Base-by-base conservation (phyloP, 2,329 filamentous ascomycete species). In the Tolypocladium endophyticum region DNA sequence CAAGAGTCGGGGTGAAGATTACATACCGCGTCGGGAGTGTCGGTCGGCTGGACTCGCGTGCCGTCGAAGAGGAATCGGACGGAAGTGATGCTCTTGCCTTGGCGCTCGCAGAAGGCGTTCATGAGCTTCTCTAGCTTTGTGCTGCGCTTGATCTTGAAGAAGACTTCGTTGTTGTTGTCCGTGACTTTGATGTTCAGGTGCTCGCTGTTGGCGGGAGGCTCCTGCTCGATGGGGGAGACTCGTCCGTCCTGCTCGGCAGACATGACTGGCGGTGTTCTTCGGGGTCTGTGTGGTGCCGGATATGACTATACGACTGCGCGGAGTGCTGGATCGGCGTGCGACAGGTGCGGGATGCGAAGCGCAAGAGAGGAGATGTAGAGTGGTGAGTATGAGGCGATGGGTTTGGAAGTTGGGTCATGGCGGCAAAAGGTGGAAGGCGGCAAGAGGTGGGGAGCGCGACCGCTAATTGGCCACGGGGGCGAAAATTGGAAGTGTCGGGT, bases 151-250 rank as follows among this genome's bases (percentile, higher is more conserved):
- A 99, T 99, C 82, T 99, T 99, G 82, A 99, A 99, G 76, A 97
- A 99, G 69, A 99, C 93, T 73, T 99, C 94, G 74, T 99, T 99
- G 79, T 97, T 97, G 79, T 96, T 97, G 69, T 99, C 94, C 0
- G 94, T 97, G 18, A 99, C 94, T 75, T 99, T 99, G 79, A 99
- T 97, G 78, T 99, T 99, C 6, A 99, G 81, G 75, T 99, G 94
- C 77, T 97, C 93, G 36, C 79, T 79, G 59, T 79, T 77, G 30
- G 79, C 77, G 58, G 76, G 70, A 36, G 77, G 73, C 33, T 74
- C 74, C 58, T 77, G 73, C 50, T 73, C 74, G 58, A 70, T 69
- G 59, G 78, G 77, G 67, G 79, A 79, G 63, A 79, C 78, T 61
- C 83, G 77, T 65, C 80, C 76, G 68, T 80, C 77, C 62, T 72